Conservation (phyloP, 768 basidiomycete genomes). For the Kwoniella pini region DNA sequence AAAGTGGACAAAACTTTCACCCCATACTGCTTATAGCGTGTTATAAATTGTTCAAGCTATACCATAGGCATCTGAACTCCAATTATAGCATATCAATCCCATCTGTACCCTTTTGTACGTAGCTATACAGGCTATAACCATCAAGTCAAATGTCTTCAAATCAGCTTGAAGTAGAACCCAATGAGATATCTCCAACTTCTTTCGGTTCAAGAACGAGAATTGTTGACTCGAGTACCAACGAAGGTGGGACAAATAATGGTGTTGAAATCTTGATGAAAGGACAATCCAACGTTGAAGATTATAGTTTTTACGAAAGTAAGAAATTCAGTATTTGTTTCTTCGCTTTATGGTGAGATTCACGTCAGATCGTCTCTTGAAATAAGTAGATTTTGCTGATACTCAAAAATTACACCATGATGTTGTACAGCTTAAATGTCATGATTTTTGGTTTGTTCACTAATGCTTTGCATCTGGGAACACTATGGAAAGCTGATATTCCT, state of each 20-base stretch:
- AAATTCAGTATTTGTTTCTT: slow-evolving; percentile 30
- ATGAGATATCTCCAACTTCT: slow-evolving; percentile 13
- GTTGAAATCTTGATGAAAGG: not conserved
- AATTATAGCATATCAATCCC: too few species aligned
- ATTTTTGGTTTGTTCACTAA: slow-evolving; percentile 19
- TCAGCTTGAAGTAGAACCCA: not conserved
- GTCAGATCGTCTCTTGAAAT: not conserved
- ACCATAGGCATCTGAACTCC: too few species aligned
- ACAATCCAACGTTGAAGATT: slow-evolving; percentile 4
- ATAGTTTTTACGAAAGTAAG: slow-evolving; percentile 23
- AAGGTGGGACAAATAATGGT: not conserved
- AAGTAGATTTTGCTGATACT: not conserved
- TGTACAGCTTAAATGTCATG: slow-evolving; percentile 23
- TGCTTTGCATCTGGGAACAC: not conserved
- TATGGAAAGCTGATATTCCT: not conserved
- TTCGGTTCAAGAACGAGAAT: slow-evolving; percentile 10
- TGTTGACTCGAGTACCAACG: not conserved
- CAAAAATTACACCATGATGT: not conserved
- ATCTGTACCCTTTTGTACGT: too few species aligned
- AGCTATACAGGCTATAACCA: too few species aligned
- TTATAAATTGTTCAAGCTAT: too few species aligned
- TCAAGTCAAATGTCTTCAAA: not conserved
- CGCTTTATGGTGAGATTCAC: slow-evolving; percentile 23
- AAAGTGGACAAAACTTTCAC: too few species aligned
- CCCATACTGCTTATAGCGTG: too few species aligned